Percentiles rank a stretch among this genome's conserved stretches.
Evolutionary conservation across 225 moss, liverwort and hornwort genomes (phyloP).

Genomic region (Marchantia paleacea): DNA sequence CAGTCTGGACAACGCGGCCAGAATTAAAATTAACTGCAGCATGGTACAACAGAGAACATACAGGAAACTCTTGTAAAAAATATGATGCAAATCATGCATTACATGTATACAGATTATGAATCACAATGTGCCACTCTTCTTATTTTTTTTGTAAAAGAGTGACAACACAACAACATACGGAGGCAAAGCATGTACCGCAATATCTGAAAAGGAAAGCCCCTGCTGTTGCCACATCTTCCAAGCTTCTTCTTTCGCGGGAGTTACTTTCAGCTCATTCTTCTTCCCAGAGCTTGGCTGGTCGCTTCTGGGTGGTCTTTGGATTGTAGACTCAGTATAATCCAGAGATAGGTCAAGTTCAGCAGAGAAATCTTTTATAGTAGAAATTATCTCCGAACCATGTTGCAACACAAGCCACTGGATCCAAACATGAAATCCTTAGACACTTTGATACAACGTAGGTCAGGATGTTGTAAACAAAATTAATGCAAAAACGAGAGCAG

Average conservation of each 20-base stretch:
- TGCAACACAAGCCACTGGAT: slow-evolving; percentile 65
- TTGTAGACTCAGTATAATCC: slow-evolving; percentile 50
- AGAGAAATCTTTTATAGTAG: slow-evolving; percentile 45
- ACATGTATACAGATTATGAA: too few species aligned
- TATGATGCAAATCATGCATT: too few species aligned
- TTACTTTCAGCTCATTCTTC: slow-evolving; percentile 46
- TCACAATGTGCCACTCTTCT: too few species aligned
- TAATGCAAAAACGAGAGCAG: neutral
- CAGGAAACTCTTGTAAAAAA: neutral
- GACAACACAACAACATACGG: neutral
- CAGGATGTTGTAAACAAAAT: neutral
- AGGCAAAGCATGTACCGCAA: slow-evolving; percentile 48
- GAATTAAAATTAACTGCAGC: neutral
- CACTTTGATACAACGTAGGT: neutral
- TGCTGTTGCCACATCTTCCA: slow-evolving; percentile 95
- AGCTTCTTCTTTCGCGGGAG: slow-evolving; percentile 74
- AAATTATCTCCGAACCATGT: slow-evolving; percentile 66
- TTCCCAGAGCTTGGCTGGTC: slow-evolving; percentile 30
- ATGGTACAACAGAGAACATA: neutral
- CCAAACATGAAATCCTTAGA: neutral
- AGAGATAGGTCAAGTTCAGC: slow-evolving; percentile 41
- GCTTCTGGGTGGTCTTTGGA: slow-evolving; percentile 36
- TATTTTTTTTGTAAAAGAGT: neutral
- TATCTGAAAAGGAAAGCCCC: slow-evolving; percentile 59
- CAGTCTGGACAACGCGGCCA: neutral